phyloP scores from a whole-genome alignment of 495 filamentous ascomycete genomes.

The Xylaria curta region DNA sequence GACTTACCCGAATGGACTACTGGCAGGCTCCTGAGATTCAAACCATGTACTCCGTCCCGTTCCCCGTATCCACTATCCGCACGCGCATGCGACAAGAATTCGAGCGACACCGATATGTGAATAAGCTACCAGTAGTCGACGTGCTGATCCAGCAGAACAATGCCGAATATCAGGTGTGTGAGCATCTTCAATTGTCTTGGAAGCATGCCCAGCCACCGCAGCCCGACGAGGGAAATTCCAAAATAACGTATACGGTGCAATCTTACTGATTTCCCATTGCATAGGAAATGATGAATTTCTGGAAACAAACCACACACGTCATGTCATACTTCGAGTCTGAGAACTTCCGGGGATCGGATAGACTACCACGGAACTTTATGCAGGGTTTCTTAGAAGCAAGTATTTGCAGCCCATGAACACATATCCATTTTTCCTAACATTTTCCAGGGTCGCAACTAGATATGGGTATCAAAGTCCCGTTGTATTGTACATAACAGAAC shows the following conservation, averaged over 20 bases:
- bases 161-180: conserved; percentile 80
- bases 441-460: conserved; percentile 59
- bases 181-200: conserved; percentile 1
- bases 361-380: conserved; percentile 86
- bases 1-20: conserved; percentile 22
- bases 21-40: conserved; percentile 91
- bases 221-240: conserved; percentile 23
- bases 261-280: conserved; percentile 2
- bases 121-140: conserved; percentile 85
- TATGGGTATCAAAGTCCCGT: conserved; percentile 28
- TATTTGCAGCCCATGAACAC: background rate
- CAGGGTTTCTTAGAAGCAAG: conserved; percentile 87
- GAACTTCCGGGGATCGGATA: conserved; percentile 73
- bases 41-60: conserved; percentile 89
- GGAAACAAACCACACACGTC: conserved; percentile 95
- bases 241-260: background rate
- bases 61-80: conserved; percentile 85
- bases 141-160: conserved; percentile 86
- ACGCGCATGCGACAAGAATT: conserved; percentile 97
- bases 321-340: conserved; percentile 96
- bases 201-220: conserved; percentile 37
- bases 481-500: conserved; percentile 45
- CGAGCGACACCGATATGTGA: conserved; percentile 92
- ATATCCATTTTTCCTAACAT: conserved; percentile 28
- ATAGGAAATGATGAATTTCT: conserved; percentile 98